A percentile compares a stretch with the other conserved stretches of the same genome.
Conservation (phyloP, 768 basidiomycete genomes). For the Termitomyces heimii region DNA sequence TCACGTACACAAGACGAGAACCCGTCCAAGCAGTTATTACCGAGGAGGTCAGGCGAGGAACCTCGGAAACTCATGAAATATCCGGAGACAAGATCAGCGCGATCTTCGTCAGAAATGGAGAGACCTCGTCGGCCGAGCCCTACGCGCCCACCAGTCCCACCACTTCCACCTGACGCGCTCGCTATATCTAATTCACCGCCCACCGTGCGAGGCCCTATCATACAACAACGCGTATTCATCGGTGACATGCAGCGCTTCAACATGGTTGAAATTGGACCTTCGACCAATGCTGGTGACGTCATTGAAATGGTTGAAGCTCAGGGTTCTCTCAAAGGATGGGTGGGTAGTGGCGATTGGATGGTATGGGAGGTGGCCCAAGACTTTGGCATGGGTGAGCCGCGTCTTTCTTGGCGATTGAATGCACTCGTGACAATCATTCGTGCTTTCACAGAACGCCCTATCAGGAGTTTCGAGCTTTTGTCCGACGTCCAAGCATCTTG, state of each 20-base stretch:
- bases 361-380: slow-evolving; percentile 87
- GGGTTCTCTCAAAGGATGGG: slow-evolving; percentile 58
- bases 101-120: slow-evolving; percentile 20
- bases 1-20: slow-evolving; percentile 13
- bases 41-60: slow-evolving; percentile 15
- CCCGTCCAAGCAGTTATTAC: not conserved
- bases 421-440: slow-evolving; percentile 7
- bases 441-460: slow-evolving; percentile 66
- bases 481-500: slow-evolving; percentile 78
- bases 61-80: slow-evolving; percentile 11
- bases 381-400: slow-evolving; percentile 79
- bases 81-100: slow-evolving; percentile 13
- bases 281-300: slow-evolving; percentile 70
- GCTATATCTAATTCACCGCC: slow-evolving; percentile 24
- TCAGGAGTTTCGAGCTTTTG: slow-evolving; percentile 83
- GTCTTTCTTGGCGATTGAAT: not conserved
- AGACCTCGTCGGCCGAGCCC: slow-evolving; percentile 16
- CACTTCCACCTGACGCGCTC: slow-evolving; percentile 28
- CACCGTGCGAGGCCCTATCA: slow-evolving; percentile 21
- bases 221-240: slow-evolving; percentile 73
- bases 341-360: slow-evolving; percentile 73
- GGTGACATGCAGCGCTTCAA: slow-evolving; percentile 72
- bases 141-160: slow-evolving; percentile 31
- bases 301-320: slow-evolving; percentile 58
- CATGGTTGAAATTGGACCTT: slow-evolving; percentile 61